Conservation (phyloP, 2,329 filamentous ascomycete genomes). For the Fusarium coffeatum region DNA sequence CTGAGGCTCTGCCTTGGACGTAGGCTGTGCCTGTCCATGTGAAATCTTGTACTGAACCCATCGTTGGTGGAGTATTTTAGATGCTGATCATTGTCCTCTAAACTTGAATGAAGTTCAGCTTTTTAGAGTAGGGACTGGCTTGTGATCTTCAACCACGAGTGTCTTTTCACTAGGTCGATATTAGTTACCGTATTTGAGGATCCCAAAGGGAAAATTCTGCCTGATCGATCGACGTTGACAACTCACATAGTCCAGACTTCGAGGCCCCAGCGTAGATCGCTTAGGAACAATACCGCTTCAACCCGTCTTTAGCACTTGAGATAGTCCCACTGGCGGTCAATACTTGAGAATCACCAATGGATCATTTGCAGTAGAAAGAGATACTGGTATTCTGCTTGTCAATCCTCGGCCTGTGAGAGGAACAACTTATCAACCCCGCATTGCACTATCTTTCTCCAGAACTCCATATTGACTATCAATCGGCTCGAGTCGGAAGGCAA, state of each 20-base stretch:
- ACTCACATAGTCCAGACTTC: neutral
- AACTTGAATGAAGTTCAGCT: neutral
- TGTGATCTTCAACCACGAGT: neutral
- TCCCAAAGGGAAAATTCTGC: neutral
- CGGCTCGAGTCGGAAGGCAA: constrained; percentile 17
- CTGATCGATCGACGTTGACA: neutral
- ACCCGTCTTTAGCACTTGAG: neutral
- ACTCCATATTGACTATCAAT: constrained; percentile 10
- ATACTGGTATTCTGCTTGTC: constrained; percentile 5
- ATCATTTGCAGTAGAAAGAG: neutral
- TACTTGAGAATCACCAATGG: neutral
- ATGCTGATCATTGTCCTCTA: neutral
- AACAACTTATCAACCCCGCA: constrained; percentile 36
- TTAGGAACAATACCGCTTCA: neutral
- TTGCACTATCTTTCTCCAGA: constrained; percentile 49
- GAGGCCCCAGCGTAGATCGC: neutral
- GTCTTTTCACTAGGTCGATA: too few relatives aligned
- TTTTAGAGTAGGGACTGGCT: neutral
- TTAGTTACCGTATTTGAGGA: too few relatives aligned
- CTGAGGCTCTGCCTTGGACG: constrained; percentile 45
- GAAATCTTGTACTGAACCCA: constrained; percentile 16
- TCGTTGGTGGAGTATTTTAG: neutral
- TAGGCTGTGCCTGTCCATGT: constrained; percentile 33
- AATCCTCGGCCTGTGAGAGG: neutral
- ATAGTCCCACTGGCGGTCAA: neutral